phyloP scores from a whole-genome alignment of 345 rosid species.

The Gossypium sturtianum region DNA sequence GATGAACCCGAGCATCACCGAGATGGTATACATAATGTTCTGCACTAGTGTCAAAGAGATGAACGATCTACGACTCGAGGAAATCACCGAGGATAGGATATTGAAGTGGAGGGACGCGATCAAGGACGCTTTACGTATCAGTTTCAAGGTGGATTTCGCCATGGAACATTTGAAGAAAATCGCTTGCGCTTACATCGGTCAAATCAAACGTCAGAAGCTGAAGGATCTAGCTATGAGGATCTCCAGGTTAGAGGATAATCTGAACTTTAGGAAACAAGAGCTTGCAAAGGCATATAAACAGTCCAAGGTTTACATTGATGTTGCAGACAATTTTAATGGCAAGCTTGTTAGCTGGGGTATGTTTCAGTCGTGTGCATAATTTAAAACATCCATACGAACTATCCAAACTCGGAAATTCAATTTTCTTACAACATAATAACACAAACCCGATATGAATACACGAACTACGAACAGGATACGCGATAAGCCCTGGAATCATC shows the following conservation, averaged over 20 bases:
- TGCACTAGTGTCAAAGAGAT: conserved; percentile 9
- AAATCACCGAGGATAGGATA: not conserved
- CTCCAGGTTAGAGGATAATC: not conserved
- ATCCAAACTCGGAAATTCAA: too few relatives aligned
- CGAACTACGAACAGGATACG: not conserved
- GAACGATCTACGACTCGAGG: not conserved
- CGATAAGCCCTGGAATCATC: not conserved
- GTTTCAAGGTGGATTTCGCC: not conserved
- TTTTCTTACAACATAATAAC: not conserved
- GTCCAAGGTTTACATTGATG: not conserved
- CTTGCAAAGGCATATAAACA: not conserved
- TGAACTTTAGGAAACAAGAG: not conserved
- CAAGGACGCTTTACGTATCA: conserved; percentile 3
- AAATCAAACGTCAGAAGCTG: not conserved
- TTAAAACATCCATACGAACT: too few relatives aligned
- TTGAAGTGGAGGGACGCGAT: conserved; percentile 16
- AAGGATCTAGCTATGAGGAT: not conserved
- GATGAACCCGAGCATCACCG: not conserved
- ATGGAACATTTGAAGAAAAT: not conserved
- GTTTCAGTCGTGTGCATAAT: too few relatives aligned
- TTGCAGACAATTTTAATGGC: not conserved
- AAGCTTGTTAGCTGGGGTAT: not conserved
- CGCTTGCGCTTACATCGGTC: not conserved
- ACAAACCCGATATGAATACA: not conserved
- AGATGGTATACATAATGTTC: not conserved